These are phyloP conservation scores for Aspergillus intermedius DNA, from an alignment of 2,329 filamentous ascomycete genomes.

Conservation along the genomic window DNA sequence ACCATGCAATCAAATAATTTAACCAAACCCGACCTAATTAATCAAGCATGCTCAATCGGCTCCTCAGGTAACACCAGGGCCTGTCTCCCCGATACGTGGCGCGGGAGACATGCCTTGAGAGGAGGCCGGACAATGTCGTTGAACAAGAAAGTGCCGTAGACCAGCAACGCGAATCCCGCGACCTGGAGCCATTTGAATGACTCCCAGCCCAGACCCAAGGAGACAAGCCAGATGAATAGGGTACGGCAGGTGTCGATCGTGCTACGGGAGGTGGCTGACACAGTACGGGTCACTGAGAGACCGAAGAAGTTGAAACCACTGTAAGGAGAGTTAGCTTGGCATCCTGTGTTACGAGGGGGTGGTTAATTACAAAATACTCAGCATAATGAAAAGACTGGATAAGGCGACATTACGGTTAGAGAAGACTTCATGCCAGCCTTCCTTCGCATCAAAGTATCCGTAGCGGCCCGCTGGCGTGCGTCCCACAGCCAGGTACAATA, in stretches of 20 bases:
- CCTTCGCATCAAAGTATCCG: conserved; percentile 84
- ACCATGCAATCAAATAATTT: background rate
- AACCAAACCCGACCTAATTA: background rate
- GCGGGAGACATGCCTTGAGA: conserved; percentile 58
- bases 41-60: conserved; percentile 65
- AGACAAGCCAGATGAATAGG: conserved; percentile 92
- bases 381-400: conserved; percentile 86
- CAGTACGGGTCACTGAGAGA: conserved; percentile 78
- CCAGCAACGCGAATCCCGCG: conserved; percentile 75
- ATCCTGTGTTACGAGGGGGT: conserved; percentile 3
- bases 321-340: conserved; percentile 7
- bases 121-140: conserved; percentile 89
- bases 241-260: conserved; percentile 98
- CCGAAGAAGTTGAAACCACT: conserved; percentile 99
- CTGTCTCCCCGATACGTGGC: conserved; percentile 47
- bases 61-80: conserved; percentile 65
- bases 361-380: conserved; percentile 78
- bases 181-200: conserved; percentile 97
- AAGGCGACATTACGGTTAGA: conserved; percentile 63
- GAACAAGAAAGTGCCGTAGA: conserved; percentile 95
- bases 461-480: conserved; percentile 64
- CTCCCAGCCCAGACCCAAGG: conserved; percentile 90
- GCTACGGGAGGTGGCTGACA: conserved; percentile 86
- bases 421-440: conserved; percentile 77
- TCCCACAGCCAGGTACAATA: conserved; percentile 73